Evolutionary conservation across 768 basidiomycete genomes (phyloP), one percentile per base, ranked within the genome.

Genomic region (Russula virescens): DNA sequence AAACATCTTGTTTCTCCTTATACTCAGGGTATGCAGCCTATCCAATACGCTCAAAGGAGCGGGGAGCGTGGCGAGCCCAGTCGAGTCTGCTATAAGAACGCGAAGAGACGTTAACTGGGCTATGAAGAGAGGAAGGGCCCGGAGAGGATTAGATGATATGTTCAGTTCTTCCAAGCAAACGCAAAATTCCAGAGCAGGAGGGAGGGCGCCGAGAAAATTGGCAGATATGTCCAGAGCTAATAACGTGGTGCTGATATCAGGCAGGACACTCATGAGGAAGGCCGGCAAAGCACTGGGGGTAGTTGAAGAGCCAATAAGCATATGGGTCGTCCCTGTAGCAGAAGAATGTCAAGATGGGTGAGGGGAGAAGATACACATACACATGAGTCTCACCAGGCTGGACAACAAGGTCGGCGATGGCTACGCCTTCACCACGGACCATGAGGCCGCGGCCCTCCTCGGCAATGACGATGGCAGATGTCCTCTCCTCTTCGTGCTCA

Each of bases 171-270:
- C 94, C 40, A 99, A 83, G 69, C 79, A 82, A 65, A 79, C 78
- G 71, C 95, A 97, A 16, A 83, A 76, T n/a, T 85, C 85, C 49
- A 99, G 82, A 19, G 87, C 83, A 21, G 88, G 86, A 13, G 97
- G 94, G 50, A 99, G 76, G 40, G 88, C 88, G 47, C 84, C 83
- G 51, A 96, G 81, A 69, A 89, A 88, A 73, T 95, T 95, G 66
- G 86, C 84, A 38, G 94, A 94, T 46, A 99, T 89, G 75, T 99
- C 97, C 49, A 98, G 83, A 11, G 91, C 94, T 61, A 99, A 85
- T 48, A 99, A 82, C 28, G 90, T 87, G 55, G 81, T 77, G 49
- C 81, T 79, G 62, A 95, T 89, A 64, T 83, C 81, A 26, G 91
- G 91, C 3, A 98, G 76, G 8, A 80, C 79, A 56, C 72, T 77